Conservation (phyloP, 495 filamentous ascomycete genomes). For the Neurospora discreta region DNA sequence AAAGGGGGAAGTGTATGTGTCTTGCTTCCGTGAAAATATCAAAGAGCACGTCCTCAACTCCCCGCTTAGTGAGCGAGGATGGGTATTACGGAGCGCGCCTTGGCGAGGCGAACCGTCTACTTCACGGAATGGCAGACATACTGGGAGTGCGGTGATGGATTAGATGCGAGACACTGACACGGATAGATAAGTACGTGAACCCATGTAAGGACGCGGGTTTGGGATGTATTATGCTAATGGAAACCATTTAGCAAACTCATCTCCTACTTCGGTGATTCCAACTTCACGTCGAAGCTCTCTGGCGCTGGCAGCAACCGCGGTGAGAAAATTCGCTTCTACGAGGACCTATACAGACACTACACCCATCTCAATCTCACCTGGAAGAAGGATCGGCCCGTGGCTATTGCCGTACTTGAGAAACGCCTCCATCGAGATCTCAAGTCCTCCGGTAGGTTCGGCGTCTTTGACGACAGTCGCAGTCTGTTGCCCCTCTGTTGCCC, state of each 20-base stretch:
- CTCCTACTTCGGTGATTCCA: slow-evolving; percentile 24
- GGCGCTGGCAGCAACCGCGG: background rate
- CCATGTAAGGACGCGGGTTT: too few relatives aligned
- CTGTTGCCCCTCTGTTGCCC: too few relatives aligned
- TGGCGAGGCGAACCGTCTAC: slow-evolving; percentile 31
- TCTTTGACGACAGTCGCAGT: slow-evolving; percentile 9
- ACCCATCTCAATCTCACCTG: slow-evolving; percentile 16
- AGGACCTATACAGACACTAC: slow-evolving; percentile 21
- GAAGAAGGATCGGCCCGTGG: slow-evolving; percentile 18
- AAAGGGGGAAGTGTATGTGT: slow-evolving; percentile 13
- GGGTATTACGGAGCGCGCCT: slow-evolving; percentile 31
- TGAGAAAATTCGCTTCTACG: slow-evolving; percentile 17
- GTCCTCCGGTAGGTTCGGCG: slow-evolving; percentile 12
- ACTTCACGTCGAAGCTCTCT: slow-evolving; percentile 21
- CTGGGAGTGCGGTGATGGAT: slow-evolving; percentile 31
- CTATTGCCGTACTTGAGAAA: slow-evolving; percentile 21
- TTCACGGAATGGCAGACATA: slow-evolving; percentile 30
- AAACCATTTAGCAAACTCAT: slow-evolving; percentile 2
- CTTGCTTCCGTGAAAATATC: slow-evolving; percentile 22
- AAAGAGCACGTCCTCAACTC: slow-evolving; percentile 20
- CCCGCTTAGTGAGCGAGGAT: slow-evolving; percentile 24
- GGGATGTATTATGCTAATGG: too few relatives aligned
- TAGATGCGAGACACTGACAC: too few relatives aligned
- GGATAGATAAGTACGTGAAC: too few relatives aligned
- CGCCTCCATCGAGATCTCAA: slow-evolving; percentile 13